These are phyloP conservation scores for Eimeria sp. DNA, from an alignment of 169 alveolate species.

Conservation along the genomic window DNA sequence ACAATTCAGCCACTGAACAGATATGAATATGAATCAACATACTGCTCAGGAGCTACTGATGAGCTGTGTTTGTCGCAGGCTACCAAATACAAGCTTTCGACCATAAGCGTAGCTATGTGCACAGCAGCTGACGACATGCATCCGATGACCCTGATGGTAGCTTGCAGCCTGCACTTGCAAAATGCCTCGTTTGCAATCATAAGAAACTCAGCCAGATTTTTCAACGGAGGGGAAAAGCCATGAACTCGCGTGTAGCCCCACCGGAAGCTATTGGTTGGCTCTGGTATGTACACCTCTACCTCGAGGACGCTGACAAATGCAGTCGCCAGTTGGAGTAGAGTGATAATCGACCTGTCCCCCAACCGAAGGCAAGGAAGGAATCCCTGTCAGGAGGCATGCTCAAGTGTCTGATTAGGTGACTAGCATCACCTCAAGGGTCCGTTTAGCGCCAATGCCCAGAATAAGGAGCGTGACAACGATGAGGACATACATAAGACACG, in stretches of 20 bases:
- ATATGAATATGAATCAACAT: neutral
- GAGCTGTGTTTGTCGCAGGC: constrained; percentile 26
- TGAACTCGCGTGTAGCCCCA: neutral
- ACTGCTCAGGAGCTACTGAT: neutral
- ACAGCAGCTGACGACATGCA: neutral
- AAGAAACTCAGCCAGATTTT: neutral
- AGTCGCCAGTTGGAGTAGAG: neutral
- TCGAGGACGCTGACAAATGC: neutral
- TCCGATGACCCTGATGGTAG: neutral
- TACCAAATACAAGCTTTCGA: constrained; percentile 50
- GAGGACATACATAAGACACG: constrained; percentile 31
- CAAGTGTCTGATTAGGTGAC: neutral
- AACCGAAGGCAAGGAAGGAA: neutral
- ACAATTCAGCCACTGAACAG: neutral
- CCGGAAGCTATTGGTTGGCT: neutral
- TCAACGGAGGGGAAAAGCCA: neutral
- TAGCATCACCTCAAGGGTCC: neutral
- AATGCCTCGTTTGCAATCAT: neutral
- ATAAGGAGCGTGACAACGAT: neutral
- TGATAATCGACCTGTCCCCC: neutral
- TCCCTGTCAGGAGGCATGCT: neutral
- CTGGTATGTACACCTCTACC: too few species aligned
- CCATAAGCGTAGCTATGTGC: neutral
- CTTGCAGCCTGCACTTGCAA: neutral
- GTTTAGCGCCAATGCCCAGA: constrained; percentile 32